A percentile compares a stretch with the other conserved stretches of the same genome.
Evolutionary conservation across 1,284 basidiomycete species (phyloP).

Genomic region (Thecaphora thlaspeos): DNA sequence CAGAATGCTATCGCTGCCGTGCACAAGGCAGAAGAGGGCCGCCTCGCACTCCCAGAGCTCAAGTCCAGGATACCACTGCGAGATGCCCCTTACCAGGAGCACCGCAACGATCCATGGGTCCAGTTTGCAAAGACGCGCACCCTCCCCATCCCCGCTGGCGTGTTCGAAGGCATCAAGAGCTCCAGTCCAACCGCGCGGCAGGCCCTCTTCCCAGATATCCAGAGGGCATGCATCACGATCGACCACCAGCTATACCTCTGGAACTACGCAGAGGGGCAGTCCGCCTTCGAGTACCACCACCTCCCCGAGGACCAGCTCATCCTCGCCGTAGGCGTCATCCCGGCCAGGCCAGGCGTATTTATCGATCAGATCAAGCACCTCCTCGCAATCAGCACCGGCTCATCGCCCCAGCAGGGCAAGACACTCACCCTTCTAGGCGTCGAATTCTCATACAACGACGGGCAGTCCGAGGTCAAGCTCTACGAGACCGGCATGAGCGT

Average conservation of each 20-base stretch:
- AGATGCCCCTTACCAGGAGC: conserved; percentile 47
- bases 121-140: conserved; percentile 43
- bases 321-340: conserved; percentile 63
- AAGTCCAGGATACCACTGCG: conserved; percentile 37
- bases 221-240: conserved; percentile 91
- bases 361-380: conserved; percentile 87
- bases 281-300: conserved; percentile 82
- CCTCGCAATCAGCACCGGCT: conserved; percentile 79
- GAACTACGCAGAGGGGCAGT: conserved; percentile 92
- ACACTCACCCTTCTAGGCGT: conserved; percentile 83
- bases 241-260: conserved; percentile 93
- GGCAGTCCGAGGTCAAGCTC: conserved; percentile 67
- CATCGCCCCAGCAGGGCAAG: conserved; percentile 61
- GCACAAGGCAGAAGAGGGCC: conserved; percentile 26
- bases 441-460: conserved; percentile 59
- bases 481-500: conserved; percentile 86
- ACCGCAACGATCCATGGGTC: conserved; percentile 44
- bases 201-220: conserved; percentile 87
- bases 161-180: conserved; percentile 48
- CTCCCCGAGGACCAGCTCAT: conserved; percentile 85
- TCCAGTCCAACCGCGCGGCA: conserved; percentile 46
- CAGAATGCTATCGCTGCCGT: conserved; percentile 31
- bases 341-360: conserved; percentile 67
- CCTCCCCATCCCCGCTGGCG: conserved; percentile 42
- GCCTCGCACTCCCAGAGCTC: conserved; percentile 30